Percentiles rank a stretch among this genome's conserved stretches.
Evolutionary conservation across 352 stramenopile species (phyloP).

Genomic region (Blastocystis sp.): DNA sequence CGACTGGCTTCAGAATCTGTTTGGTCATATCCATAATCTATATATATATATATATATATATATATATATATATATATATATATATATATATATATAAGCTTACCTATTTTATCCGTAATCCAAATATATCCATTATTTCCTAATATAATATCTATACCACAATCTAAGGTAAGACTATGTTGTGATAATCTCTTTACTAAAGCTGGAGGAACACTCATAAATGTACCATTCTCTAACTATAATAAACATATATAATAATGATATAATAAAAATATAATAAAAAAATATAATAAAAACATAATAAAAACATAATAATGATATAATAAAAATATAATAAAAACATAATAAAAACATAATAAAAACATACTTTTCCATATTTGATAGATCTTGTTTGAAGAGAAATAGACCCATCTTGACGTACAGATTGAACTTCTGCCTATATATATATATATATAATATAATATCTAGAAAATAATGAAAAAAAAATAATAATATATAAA

Average conservation of each 20-base stretch:
- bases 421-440: conserved; percentile 24
- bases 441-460: no score
- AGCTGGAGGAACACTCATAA: conserved; percentile 21
- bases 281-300: background rate
- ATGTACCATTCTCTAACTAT: conserved; percentile 17
- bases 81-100: no score
- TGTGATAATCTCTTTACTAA: conserved; percentile 30
- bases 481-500: no score
- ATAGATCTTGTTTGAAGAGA: conserved; percentile 31
- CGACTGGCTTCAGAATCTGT: no score
- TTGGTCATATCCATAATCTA: no score
- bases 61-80: no score
- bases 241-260: no score
- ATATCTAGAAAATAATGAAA: no score
- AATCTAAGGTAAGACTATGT: conserved; percentile 26
- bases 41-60: no score
- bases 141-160: conserved; percentile 21
- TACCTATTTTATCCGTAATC: conserved; percentile 18
- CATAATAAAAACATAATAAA: background rate
- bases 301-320: background rate
- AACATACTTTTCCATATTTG: conserved; percentile 24
- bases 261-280: no score
- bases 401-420: background rate
- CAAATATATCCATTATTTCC: conserved; percentile 34
- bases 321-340: background rate